These are phyloP conservation scores for Naganishia onofrii DNA, from an alignment of 768 basidiomycete genomes.

Conservation along the genomic window DNA sequence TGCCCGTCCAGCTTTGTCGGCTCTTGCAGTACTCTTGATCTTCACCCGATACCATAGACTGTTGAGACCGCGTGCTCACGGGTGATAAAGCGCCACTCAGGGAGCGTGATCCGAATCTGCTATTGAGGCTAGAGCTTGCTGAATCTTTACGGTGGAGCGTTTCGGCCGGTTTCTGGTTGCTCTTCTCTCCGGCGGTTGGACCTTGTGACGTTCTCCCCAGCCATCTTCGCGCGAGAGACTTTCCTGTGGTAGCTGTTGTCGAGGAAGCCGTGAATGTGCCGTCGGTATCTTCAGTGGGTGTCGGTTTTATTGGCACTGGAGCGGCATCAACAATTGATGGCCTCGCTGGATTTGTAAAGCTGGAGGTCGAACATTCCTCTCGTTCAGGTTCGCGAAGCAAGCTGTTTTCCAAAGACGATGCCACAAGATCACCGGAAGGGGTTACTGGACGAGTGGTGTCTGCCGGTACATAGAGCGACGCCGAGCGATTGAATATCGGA, in stretches of 20 bases:
- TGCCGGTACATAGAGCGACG: background rate
- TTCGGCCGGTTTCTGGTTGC: background rate
- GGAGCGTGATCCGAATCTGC: slow-evolving; percentile 33
- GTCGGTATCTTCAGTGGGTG: background rate
- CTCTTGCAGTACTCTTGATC: slow-evolving; percentile 18
- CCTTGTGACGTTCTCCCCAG: background rate
- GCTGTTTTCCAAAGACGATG: background rate
- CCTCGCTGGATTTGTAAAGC: no score
- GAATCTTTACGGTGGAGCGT: slow-evolving; percentile 1
- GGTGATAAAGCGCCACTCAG: slow-evolving; percentile 11
- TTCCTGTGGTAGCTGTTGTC: background rate
- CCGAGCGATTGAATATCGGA: slow-evolving; percentile 10
- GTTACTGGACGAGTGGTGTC: background rate
- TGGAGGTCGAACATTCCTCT: background rate
- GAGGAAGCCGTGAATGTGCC: background rate
- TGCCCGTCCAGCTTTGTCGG: slow-evolving; percentile 73
- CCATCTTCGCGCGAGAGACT: background rate
- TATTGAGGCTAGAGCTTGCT: slow-evolving; percentile 1
- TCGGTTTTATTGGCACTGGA: background rate
- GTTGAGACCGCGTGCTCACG: background rate
- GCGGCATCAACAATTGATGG: background rate
- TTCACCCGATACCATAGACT: background rate
- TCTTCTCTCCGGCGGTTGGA: background rate
- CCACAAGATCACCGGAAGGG: background rate
- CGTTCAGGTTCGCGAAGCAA: background rate